Evolutionary conservation across 2,329 filamentous ascomycete species (phyloP).

Genomic region (Aspergillaceae sp.): DNA sequence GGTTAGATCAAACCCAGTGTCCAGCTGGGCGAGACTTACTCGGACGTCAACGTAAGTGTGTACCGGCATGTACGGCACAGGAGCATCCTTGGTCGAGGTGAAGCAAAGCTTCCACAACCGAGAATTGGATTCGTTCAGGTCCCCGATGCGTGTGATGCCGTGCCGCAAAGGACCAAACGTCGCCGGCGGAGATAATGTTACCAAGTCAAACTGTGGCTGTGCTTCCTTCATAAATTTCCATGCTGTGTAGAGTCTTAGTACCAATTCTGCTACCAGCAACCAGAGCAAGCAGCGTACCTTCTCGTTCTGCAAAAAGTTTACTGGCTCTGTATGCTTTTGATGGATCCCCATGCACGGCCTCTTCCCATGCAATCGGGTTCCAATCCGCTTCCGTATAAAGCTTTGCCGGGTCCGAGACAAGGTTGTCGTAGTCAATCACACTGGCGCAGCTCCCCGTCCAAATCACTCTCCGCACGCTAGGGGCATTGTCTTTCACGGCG

Average conservation of each 20-base stretch:
- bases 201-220: not conserved
- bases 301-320: not conserved
- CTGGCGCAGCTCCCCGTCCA: slow-evolving; percentile 7
- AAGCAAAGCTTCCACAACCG: not conserved
- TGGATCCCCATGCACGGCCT: slow-evolving; percentile 1
- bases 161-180: not conserved
- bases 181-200: not conserved
- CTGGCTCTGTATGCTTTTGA: slow-evolving; percentile 1
- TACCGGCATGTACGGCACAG: not conserved
- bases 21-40: not conserved
- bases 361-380: not conserved
- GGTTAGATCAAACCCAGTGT: not conserved
- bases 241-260: not conserved
- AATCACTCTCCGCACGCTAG: slow-evolving; percentile 6
- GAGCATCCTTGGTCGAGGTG: not conserved
- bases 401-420: slow-evolving; percentile 3
- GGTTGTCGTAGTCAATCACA: slow-evolving; percentile 6
- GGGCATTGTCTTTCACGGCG: slow-evolving; percentile 7
- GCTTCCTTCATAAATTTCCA: not conserved
- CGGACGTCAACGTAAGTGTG: not conserved
- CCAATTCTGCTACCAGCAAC: not conserved
- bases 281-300: not conserved
- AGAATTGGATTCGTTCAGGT: slow-evolving; percentile 2
- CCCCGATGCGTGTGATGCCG: not conserved
- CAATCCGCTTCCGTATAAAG: slow-evolving; percentile 3